Evolutionary conservation across 108 stramenopile species (phyloP), one percentile per base, ranked within the genome.

Genomic region (Cyclostephanos invisitatus): DNA sequence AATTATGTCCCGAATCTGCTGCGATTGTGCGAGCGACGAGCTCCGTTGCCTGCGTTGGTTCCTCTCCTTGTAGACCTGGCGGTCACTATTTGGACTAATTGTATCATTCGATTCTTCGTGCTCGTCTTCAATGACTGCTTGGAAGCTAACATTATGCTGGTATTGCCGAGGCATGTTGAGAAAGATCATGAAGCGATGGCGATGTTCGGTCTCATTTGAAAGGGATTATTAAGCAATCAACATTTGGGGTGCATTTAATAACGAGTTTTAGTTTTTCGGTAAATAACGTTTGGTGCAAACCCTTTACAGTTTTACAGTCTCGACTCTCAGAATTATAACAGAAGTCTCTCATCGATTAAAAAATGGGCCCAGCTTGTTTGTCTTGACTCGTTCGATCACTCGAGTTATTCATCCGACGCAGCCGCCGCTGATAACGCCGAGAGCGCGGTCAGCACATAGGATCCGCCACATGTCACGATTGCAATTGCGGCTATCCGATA

Each of bases 1-100:
- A 29, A 73, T 73, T 7, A 73, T 73, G 3, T 73, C 72, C 25
- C 72, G 62, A 64, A 73, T 73, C 28, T 73, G 72, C 27, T 73
- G 20, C 29, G 61, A 51, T 29, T 73, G 72, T 12, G 72, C 72
- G 6, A 73, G 54, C 14, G 72, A 73, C 8, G 54, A 73, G 36
- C 56, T 73, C 40, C 72, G 10, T 44, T 54, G 56, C 49, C 72
- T 64, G 10, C 72, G 48, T 57, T 73, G 63, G 20, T 61, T 73
- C 29, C 72, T 55, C 24, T 73, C 54, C 42, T 73, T 64, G 36
- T 50, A 73, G 3, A 71, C 46, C 37, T 57, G 38, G n/a, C 15
- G 54, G 38, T 68, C 67, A 5, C n/a, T 28, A 36, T 29, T 54
- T 10, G 32, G 53, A 5, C n/a, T 28, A 36, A 2, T 54, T 10